Base-by-base conservation (phyloP, 805 yeast species). In the Vanderwaltozyma yarrowii region DNA sequence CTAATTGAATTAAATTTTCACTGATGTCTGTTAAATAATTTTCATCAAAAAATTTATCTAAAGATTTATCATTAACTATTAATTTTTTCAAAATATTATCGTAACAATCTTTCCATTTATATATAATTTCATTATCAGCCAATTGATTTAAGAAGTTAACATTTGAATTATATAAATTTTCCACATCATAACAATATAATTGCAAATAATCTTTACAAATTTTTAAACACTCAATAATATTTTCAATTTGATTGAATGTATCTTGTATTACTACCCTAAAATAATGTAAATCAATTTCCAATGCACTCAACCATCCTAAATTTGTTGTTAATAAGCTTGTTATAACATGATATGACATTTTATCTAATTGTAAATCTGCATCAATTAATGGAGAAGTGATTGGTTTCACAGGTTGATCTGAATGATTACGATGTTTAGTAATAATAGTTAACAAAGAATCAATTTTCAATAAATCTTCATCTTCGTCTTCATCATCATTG, bases 221-320 rank as follows among this genome's bases (percentile, higher is more conserved):
- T 36, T 60, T 65, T 19, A 75, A 52, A 20, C 75, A 62, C 38
- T 65, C 65, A 49, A 75, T 66, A 17, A 74, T 61, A 5, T 55
- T 54, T 26, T 61, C 59, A 18, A 71, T 59, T 33, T 68, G 69
- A 2, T 45, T 44, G 5, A 61, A 46, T 5, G 61, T 50, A 6
- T 53, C 60, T 3, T 41, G 39, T 17, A 54, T 46, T 4, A 51
- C 36, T 44, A 30, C 58, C 62, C 40, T 62, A 51, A 38, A 65
- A 49, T 32, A 62, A 46, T 21, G 56, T 19, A 35, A 69, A 42
- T 70, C 73, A 2, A 67, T 65, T 27, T 64, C 58, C 16, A 73
- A 44, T 1, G 73, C 70, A 18, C 67, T 61, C 14, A 73, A 55
- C 80, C 80, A 75, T 0, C 70, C 71, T n/a, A 67, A 57, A 45